A percentile compares a stretch with the other conserved stretches of the same genome.
phyloP scores from a whole-genome alignment of 163 green algal species.

The Scenedesmus sp. region DNA sequence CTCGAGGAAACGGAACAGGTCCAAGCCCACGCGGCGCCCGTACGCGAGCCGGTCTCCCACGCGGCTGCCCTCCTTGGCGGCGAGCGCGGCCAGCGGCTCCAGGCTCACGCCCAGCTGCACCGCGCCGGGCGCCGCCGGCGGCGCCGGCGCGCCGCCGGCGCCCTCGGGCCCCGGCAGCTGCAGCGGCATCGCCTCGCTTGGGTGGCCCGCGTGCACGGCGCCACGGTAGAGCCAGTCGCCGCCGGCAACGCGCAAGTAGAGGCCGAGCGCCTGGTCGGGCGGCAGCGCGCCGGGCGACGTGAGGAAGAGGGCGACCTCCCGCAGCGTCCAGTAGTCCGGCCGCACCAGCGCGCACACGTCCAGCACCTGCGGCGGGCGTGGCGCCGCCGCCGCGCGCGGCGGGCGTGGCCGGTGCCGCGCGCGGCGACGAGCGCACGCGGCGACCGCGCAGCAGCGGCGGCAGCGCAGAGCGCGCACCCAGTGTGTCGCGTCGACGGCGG shows the following conservation, averaged over 20 bases:
- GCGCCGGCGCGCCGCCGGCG: too few species aligned
- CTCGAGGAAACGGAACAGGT: constrained; percentile 84
- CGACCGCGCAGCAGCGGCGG: too few species aligned
- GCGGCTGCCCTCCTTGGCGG: constrained; percentile 72
- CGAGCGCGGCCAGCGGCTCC: constrained; percentile 75
- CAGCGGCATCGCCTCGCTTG: constrained; percentile 84
- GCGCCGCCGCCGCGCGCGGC: not conserved
- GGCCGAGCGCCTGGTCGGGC: constrained; percentile 53
- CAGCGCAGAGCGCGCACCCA: constrained; percentile 8
- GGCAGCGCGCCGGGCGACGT: constrained; percentile 53
- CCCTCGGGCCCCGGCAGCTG: too few species aligned
- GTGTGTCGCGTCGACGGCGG: constrained; percentile 8
- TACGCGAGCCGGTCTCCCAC: constrained; percentile 78
- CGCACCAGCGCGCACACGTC: constrained; percentile 35
- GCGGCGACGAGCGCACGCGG: too few species aligned
- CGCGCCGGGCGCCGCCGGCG: not conserved
- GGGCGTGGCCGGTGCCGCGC: too few species aligned
- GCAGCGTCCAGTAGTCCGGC: constrained; percentile 44
- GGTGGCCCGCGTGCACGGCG: constrained; percentile 74
- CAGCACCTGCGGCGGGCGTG: constrained; percentile 18
- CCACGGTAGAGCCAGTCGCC: constrained; percentile 81
- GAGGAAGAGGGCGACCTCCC: constrained; percentile 69
- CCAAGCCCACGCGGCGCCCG: constrained; percentile 77
- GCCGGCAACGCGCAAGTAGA: constrained; percentile 72
- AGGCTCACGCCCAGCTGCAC: constrained; percentile 45